These are phyloP conservation scores for Dioszegia hungarica DNA, from an alignment of 768 basidiomycete species.

Conservation along the genomic window DNA sequence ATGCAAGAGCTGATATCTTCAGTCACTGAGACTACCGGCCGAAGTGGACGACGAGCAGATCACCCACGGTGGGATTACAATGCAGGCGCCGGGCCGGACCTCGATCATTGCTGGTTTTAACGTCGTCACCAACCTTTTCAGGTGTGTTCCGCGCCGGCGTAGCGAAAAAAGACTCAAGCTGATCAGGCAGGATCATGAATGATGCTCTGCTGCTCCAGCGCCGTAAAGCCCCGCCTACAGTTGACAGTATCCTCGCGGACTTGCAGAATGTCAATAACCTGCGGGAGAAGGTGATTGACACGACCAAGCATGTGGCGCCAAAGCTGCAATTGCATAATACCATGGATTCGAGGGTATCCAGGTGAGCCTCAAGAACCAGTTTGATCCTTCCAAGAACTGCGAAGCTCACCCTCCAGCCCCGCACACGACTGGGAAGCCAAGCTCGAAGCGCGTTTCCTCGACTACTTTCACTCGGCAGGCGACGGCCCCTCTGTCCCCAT, in stretches of 20 bases:
- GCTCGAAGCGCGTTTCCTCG: conserved; percentile 27
- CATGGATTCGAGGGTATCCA: conserved; percentile 19
- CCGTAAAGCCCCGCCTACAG: conserved; percentile 24
- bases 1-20: not conserved
- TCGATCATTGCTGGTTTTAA: conserved; percentile 43
- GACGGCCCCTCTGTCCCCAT: conserved; percentile 25
- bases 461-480: conserved; percentile 26
- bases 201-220: conserved; percentile 32
- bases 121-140: conserved; percentile 32
- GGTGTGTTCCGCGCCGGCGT: conserved; percentile 12
- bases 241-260: conserved; percentile 32
- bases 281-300: conserved; percentile 26
- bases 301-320: conserved; percentile 20
- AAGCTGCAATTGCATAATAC: conserved; percentile 22
- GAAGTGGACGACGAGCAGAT: conserved; percentile 47
- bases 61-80: conserved; percentile 30
- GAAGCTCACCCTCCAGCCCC: conserved; percentile 14
- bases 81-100: conserved; percentile 28
- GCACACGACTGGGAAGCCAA: conserved; percentile 32
- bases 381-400: not conserved
- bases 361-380: conserved; percentile 8
- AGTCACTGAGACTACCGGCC: conserved; percentile 17
- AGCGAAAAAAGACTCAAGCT: not conserved
- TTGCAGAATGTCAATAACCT: conserved; percentile 30
- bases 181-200: conserved; percentile 23